Conservation (phyloP, 1,284 basidiomycete species). For the Fistulina hepatica region DNA sequence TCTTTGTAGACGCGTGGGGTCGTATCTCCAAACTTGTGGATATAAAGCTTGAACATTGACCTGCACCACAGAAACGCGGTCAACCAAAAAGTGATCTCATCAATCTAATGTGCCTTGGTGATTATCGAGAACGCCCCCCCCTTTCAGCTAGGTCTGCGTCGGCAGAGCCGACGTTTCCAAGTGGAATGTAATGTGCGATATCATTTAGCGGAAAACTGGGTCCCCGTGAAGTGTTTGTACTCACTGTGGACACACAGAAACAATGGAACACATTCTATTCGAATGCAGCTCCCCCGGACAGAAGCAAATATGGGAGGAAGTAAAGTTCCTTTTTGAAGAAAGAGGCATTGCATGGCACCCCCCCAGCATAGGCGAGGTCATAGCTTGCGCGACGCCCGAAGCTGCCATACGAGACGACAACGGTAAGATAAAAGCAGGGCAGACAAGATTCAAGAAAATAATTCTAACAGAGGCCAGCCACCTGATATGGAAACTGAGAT, state of each 20-base stretch:
- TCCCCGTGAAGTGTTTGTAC: too few relatives aligned
- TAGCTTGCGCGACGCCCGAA: not conserved
- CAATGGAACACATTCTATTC: conserved; percentile 12
- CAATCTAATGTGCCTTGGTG: too few relatives aligned
- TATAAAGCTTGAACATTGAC: too few relatives aligned
- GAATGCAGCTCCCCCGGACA: conserved; percentile 9
- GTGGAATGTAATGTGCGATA: too few relatives aligned
- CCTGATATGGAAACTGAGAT: conserved; percentile 15
- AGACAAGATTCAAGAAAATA: conserved; percentile 10
- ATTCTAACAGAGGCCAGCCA: conserved; percentile 13
- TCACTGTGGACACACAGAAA: conserved; percentile 2
- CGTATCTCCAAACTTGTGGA: too few relatives aligned
- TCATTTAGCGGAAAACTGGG: too few relatives aligned
- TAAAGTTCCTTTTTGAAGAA: conserved; percentile 1
- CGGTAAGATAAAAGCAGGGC: not conserved
- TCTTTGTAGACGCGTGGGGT: too few relatives aligned
- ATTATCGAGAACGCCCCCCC: too few relatives aligned
- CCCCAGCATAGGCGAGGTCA: not conserved
- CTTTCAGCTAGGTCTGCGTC: too few relatives aligned
- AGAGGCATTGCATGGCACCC: not conserved
- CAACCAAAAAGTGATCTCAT: too few relatives aligned
- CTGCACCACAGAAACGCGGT: too few relatives aligned
- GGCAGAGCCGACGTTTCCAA: too few relatives aligned
- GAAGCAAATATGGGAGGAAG: conserved; percentile 7
- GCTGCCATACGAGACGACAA: not conserved